A percentile compares a stretch with the other conserved stretches of the same genome.
Conservation (phyloP, 495 filamentous ascomycete genomes). For the Aspergillus leporis region DNA sequence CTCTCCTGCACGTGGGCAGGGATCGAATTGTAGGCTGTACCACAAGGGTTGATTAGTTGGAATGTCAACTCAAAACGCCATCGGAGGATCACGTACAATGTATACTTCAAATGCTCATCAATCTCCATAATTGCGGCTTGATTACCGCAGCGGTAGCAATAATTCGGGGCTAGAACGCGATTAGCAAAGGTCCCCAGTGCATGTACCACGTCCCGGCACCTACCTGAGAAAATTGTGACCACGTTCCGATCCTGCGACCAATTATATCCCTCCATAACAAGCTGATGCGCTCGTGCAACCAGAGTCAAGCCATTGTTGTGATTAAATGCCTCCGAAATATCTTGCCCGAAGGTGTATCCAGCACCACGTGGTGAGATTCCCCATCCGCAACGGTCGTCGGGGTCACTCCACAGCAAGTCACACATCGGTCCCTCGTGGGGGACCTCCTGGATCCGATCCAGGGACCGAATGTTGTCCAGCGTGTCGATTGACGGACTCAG, state of each 20-base stretch:
- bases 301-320: conserved; percentile 98
- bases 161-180: conserved; percentile 76
- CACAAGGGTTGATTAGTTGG: conserved; percentile 15
- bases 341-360: conserved; percentile 98
- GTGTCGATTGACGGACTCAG: conserved; percentile 96
- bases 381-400: conserved; percentile 98
- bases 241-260: conserved; percentile 97
- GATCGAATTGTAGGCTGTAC: conserved; percentile 95
- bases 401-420: conserved; percentile 96
- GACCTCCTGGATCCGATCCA: conserved; percentile 97
- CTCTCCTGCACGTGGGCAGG: conserved; percentile 94
- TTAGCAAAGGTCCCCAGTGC: conserved; percentile 3
- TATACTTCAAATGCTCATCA: conserved; percentile 98
- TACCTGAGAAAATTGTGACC: conserved; percentile 98
- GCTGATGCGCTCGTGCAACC: conserved; percentile 89
- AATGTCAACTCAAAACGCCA: background rate
- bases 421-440: conserved; percentile 99
- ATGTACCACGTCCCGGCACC: conserved; percentile 14
- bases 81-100: conserved; percentile 65
- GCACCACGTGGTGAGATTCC: conserved; percentile 96
- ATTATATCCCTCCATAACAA: conserved; percentile 99
- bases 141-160: conserved; percentile 97
- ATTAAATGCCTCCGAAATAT: conserved; percentile 99
- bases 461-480: conserved; percentile 92
- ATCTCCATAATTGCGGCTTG: conserved; percentile 99